Base-by-base conservation (phyloP, 768 basidiomycete species). In the Russula foetens region DNA sequence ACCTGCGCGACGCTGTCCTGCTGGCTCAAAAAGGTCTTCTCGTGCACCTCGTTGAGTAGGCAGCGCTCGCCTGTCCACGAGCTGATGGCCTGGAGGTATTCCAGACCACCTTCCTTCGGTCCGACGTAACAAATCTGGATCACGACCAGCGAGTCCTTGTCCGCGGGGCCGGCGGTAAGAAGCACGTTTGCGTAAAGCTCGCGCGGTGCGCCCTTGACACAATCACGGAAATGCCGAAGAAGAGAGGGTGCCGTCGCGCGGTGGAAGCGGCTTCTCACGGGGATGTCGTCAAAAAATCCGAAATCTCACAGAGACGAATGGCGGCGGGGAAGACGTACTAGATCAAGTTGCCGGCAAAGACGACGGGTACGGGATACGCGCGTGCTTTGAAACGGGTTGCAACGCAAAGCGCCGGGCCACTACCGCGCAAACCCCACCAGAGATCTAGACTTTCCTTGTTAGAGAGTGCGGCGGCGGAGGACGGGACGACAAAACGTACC, bases 1-100 rank as follows among this genome's bases (percentile, higher is more conserved):
- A 95, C 86, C 72, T 95, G 92, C 14, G 91, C 91, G 9, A 96
- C 86, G 60, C 91, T 93, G 67, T 93, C 88, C 73, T 96, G 94
- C 70, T 97, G 94, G 68, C 85, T 82, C 63, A 92, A 73, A 72
- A 94, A 95, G 51, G 83, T 88, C 73, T 95, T 90, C 73, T 95
- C 94, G 64, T 88, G 77, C 4, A 97, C 90, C 71, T 96, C 94
- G 66, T 94, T 93, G 53, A 97, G 77, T 54, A 95, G 72, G 67
- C 90, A 93, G 45, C 79, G 75, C 67, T 91, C 94, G 50, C 92
- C 92, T 47, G 89, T 85, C 94, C 94, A 97, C 33, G 86, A 86
- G 7, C 85, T 85, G 64, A 96, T 86, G n/a, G 85, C 81, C 59
- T 93, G 82, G 55, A 90, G 84, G 65, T 90, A 90, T 69, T 85